Evolutionary conservation across 164 flowering plant species (phyloP), one percentile per base, ranked within the genome.

Genomic region (Tetrastigma voinierianum): DNA sequence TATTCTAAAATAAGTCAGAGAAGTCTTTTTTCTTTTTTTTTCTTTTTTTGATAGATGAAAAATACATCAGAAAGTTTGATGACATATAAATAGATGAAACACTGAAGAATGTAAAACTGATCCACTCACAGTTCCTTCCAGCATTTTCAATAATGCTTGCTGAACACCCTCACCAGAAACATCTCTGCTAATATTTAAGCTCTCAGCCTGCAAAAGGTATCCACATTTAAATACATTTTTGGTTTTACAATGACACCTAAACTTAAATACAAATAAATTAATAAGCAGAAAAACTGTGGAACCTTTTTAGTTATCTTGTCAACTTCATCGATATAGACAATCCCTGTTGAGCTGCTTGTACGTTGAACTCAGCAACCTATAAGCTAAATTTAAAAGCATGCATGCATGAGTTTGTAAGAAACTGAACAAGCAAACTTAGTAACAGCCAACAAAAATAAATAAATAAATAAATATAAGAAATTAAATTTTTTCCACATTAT

Each of bases 301-400:
- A 96, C 99, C 98, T 87, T 91, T 80, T 96, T 96, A 18, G 98
- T 96, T 74, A 96, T 96, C 78, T 96, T 96, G 78, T 96, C 99
- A 78, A 96, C 96, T 90, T 96, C 99, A 83, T 96, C 99, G 65
- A 96, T 93, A 78, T 96, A 96, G 51, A 96, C 88, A 51, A 96
- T 96, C 66, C 99, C 99, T 96, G 98, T 72, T 96, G 98, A 70
- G 99, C 99, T 67, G 98, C 99, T 79, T 87, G 90, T 45, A 96
- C 95, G 75, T 96, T 93, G 77, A 87, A 96, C 57, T 96, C 99
- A 55, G 99, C 95, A 72, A 72, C 97, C 99, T 96, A 74, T 9
- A 65, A 43, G 23, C 56, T 65, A 72, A 58, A 45, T 21, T 46
- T 25, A 58, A 64, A 76, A 52, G 60, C 57, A 65, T 10, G 51